Conservation (phyloP, 1,284 basidiomycete species). For the Tylopilus sp. region DNA sequence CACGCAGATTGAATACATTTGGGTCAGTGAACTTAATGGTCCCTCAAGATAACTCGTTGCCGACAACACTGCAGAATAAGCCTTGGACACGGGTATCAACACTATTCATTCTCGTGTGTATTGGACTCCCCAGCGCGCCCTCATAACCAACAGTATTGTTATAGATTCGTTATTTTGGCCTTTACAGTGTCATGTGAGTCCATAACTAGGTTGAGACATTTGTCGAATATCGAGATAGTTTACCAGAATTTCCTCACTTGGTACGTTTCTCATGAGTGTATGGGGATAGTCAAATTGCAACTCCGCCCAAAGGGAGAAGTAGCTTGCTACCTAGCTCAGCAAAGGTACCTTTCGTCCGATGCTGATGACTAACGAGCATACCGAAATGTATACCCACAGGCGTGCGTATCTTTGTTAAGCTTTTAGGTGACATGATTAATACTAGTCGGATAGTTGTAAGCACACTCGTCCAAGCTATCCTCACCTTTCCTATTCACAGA, state of each 20-base stretch:
- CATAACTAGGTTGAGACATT: not conserved
- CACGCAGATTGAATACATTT: not conserved
- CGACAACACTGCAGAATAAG: not conserved
- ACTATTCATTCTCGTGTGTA: conserved; percentile 2
- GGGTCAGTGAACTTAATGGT: not conserved
- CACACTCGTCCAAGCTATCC: not conserved
- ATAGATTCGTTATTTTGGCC: not conserved
- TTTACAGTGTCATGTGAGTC: not conserved
- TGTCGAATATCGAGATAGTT: not conserved
- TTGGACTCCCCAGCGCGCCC: not conserved
- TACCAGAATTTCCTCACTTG: not conserved
- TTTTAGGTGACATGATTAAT: not conserved
- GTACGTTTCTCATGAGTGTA: not conserved
- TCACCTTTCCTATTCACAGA: not conserved
- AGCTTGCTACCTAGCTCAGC: not conserved
- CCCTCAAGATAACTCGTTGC: not conserved
- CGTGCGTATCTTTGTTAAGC: not conserved
- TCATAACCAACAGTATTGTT: not conserved
- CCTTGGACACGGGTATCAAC: conserved; percentile 2
- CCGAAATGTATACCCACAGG: not conserved
- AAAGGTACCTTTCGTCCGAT: not conserved
- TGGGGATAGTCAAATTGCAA: not conserved
- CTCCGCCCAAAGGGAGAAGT: not conserved
- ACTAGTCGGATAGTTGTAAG: not conserved
- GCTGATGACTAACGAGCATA: not conserved